Conservation (phyloP, 1,284 basidiomycete species). For the Anthracocystis walkeri region DNA sequence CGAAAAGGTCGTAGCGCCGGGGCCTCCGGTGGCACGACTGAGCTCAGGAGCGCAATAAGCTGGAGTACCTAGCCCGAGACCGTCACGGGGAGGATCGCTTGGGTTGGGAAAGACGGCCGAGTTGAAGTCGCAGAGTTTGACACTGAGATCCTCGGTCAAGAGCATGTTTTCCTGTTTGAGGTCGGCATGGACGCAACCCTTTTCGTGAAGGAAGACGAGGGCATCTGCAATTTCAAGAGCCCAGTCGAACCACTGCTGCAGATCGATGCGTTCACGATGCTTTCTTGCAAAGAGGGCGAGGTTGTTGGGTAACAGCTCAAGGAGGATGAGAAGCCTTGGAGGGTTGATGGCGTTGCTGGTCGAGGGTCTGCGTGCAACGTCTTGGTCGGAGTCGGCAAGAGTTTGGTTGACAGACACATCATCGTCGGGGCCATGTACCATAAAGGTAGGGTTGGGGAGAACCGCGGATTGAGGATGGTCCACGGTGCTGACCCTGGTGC, state of each 20-base stretch:
- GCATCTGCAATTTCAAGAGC: slow-evolving; percentile 57
- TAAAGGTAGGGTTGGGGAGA: slow-evolving; percentile 24
- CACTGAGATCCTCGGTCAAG: slow-evolving; percentile 53
- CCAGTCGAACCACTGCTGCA: slow-evolving; percentile 61
- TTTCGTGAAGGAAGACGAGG: slow-evolving; percentile 59
- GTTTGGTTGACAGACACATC: slow-evolving; percentile 10
- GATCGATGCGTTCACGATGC: slow-evolving; percentile 47
- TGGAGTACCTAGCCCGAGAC: slow-evolving; percentile 64
- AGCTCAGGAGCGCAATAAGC: slow-evolving; percentile 67
- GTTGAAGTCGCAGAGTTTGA: slow-evolving; percentile 68
- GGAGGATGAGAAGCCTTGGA: slow-evolving; percentile 64
- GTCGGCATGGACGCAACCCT: slow-evolving; percentile 66
- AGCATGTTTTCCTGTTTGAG: slow-evolving; percentile 68
- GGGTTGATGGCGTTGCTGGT: slow-evolving; percentile 26
- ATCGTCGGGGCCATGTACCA: slow-evolving; percentile 31
- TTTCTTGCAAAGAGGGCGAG: slow-evolving; percentile 50
- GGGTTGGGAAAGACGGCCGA: slow-evolving; percentile 66
- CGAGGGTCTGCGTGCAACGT: neutral
- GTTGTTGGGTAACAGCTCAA: slow-evolving; percentile 64
- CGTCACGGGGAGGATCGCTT: slow-evolving; percentile 57
- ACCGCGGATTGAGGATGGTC: neutral
- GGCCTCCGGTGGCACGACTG: slow-evolving; percentile 47
- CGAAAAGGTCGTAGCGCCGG: slow-evolving; percentile 46
- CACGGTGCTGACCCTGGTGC: slow-evolving; percentile 8
- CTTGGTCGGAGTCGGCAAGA: neutral